These are phyloP conservation scores for Ascochyta pisi DNA, from an alignment of 2,329 filamentous ascomycete species.

Conservation along the genomic window DNA sequence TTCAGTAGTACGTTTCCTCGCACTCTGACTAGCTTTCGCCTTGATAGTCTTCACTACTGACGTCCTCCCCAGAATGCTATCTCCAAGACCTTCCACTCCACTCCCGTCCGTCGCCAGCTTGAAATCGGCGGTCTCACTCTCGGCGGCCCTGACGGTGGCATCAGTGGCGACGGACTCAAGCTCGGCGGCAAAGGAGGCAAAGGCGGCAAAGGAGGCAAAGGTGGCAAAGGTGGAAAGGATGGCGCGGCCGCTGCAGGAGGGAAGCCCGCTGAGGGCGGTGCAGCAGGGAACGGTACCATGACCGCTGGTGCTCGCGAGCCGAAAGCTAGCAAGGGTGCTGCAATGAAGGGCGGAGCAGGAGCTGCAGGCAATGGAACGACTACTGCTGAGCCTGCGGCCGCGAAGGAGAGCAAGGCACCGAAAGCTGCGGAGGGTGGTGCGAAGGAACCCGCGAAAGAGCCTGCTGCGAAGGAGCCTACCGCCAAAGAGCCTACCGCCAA, in stretches of 20 bases:
- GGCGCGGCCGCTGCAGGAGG: background rate
- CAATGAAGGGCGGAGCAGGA: background rate
- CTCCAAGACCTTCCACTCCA: conserved; percentile 9
- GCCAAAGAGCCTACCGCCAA: too few relatives aligned
- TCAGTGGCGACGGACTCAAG: conserved; percentile 31
- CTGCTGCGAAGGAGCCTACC: too few relatives aligned
- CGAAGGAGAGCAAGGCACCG: background rate
- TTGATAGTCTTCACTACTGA: background rate
- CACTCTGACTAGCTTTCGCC: too few relatives aligned
- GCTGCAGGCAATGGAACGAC: conserved; percentile 9
- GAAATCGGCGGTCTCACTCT: conserved; percentile 42
- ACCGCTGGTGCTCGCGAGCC: conserved; percentile 2
- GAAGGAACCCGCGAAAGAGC: too few relatives aligned
- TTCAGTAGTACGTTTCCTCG: conserved; percentile 31
- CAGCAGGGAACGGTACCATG: conserved; percentile 15
- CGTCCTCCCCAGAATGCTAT: background rate
- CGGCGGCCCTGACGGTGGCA: conserved; percentile 39
- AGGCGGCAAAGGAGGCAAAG: background rate
- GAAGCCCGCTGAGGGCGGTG: background rate
- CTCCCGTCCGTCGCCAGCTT: conserved; percentile 13
- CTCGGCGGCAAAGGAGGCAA: conserved; percentile 25
- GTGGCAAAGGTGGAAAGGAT: background rate
- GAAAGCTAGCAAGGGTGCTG: conserved; percentile 2
- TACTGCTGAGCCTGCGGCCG: conserved; percentile 2
- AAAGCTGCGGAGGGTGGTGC: too few relatives aligned